Base-by-base conservation (phyloP, 108 stramenopile species). In the Nitzschia sp. region DNA sequence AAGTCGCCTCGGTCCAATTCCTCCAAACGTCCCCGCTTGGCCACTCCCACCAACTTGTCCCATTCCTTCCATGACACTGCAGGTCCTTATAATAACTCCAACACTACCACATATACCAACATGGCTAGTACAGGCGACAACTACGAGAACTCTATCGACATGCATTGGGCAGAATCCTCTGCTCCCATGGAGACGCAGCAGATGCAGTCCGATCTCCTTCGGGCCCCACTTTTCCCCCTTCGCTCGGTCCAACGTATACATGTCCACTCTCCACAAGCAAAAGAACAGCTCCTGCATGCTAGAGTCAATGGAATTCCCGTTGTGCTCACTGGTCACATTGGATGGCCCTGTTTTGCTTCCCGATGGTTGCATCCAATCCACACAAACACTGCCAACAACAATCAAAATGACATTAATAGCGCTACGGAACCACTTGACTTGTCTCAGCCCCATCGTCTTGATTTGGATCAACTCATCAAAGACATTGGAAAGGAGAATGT, bases 301-400 rank as follows among this genome's bases (percentile, higher is more conserved):
- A 62, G 91, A 44, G 58, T 68, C 15, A 68, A 82, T 60, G 91
- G 91, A 2, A 83, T 76, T 8, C 91, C 91, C n/a, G 19, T 92
- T 15, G 82, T 86, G 12, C 75, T 92, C 24, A 78, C 80, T 7
- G 85, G 81, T n/a, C 85, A 87, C 60, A 59, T 77, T 17, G 86
- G 91, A 10, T 89, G 88, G 88, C 83, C 91, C 2, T 68, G 82
- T 40, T 92, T 92, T 81, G 86, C 91, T 6, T 41, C 68, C 19
- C 71, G 83, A 17, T 92, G 91, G 91, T 70, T 91, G 14, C 63
- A 46, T 20, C 59, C 29, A 22, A 12, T 2, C 15, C 57, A 50
- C 42, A 8, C 48, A 39, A 44, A 53, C 17, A 34, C 51, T 19
- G 26, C 41, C 26, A 14, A 50, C 22, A 52, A 73, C 57, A 48